Evolutionary conservation across 352 stramenopile species (phyloP).

Genomic region (Globisporangium megalacanthum): DNA sequence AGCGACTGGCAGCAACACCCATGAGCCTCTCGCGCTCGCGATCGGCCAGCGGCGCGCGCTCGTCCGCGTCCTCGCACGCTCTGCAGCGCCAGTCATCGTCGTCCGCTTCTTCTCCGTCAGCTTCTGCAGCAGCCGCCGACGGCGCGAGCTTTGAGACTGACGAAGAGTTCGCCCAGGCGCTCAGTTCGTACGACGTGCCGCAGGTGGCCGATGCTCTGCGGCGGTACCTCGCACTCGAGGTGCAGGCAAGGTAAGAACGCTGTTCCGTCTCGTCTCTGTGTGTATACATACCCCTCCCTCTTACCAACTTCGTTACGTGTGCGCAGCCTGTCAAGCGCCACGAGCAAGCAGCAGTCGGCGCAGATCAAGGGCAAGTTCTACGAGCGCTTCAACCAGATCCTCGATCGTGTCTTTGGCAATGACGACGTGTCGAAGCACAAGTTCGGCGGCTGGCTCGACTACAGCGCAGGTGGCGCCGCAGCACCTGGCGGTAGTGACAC

Average conservation of each 20-base stretch:
- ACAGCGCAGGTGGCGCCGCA: conserved; percentile 44
- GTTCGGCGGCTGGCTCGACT: conserved; percentile 79
- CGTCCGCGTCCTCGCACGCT: background rate
- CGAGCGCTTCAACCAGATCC: conserved; percentile 81
- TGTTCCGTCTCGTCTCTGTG: background rate
- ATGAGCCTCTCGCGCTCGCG: conserved; percentile 5
- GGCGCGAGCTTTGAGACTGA: conserved; percentile 51
- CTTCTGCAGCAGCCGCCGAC: background rate
- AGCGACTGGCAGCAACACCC: too few relatives aligned
- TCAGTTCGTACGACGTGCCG: conserved; percentile 64
- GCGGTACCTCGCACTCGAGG: conserved; percentile 61
- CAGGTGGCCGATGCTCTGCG: conserved; percentile 52
- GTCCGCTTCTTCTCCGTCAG: background rate
- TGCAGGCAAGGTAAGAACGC: conserved; percentile 46
- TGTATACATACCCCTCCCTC: background rate
- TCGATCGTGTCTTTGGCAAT: conserved; percentile 73
- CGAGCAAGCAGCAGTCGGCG: conserved; percentile 69
- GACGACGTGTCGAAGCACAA: conserved; percentile 76
- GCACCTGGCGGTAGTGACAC: background rate
- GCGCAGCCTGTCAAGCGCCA: conserved; percentile 32
- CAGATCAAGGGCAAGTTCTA: conserved; percentile 81
- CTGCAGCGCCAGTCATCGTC: conserved; percentile 18
- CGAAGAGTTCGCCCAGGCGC: conserved; percentile 59
- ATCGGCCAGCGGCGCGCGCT: background rate
- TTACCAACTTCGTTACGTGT: too few relatives aligned